phyloP scores from a whole-genome alignment of 805 yeast species.

The Myxozyma kluyveri region DNA sequence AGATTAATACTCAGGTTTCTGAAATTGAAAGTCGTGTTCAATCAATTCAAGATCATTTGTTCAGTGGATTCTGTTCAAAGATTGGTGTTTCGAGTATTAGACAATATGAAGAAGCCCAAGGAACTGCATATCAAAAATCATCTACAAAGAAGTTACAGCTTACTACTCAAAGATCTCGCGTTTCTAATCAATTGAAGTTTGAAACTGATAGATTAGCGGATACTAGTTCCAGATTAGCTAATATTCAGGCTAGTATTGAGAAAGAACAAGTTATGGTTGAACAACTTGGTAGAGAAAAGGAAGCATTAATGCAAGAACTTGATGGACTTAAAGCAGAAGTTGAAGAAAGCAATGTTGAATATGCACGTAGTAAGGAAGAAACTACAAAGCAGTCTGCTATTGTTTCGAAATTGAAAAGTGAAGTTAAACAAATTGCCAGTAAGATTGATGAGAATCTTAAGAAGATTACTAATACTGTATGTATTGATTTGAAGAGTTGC shows the following conservation, averaged over 20 bases:
- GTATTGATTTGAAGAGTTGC: neutral
- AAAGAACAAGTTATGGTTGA: constrained; percentile 43
- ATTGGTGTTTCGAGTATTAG: constrained; percentile 55
- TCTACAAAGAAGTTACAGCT: constrained; percentile 58
- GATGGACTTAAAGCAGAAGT: constrained; percentile 40
- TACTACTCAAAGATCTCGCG: constrained; percentile 57
- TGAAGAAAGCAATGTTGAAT: constrained; percentile 32
- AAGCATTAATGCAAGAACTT: constrained; percentile 44
- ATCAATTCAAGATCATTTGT: constrained; percentile 31
- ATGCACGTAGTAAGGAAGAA: constrained; percentile 17
- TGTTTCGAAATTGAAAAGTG: constrained; percentile 13
- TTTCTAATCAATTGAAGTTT: constrained; percentile 58
- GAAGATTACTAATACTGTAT: constrained; percentile 11
- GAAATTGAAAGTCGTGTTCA: constrained; percentile 42
- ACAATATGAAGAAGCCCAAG: constrained; percentile 70
- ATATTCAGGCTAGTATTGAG: constrained; percentile 38
- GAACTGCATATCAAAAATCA: constrained; percentile 38
- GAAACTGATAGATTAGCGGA: constrained; percentile 60
- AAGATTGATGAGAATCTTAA: constrained; percentile 12
- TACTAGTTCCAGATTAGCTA: constrained; percentile 47
- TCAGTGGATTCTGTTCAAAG: constrained; percentile 52
- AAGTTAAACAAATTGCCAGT: constrained; percentile 18
- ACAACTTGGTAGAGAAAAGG: constrained; percentile 39
- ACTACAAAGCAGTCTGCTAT: constrained; percentile 22
- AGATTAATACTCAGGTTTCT: constrained; percentile 36